Percentiles rank a stretch among this genome's conserved stretches.
phyloP scores from a whole-genome alignment of 306 rosid genomes.

The Pterocarpus macrocarpus region DNA sequence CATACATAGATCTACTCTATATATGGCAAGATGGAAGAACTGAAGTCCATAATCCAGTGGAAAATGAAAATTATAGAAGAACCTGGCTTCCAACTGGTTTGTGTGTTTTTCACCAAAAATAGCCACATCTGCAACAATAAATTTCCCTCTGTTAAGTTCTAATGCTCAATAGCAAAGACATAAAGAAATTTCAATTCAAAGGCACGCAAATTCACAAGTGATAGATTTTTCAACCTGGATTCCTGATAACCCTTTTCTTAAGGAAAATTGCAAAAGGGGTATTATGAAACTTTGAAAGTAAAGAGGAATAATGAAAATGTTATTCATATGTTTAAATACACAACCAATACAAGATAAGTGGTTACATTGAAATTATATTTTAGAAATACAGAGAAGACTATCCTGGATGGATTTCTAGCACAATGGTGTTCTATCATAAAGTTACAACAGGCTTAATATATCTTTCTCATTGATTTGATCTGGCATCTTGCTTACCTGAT shows the following conservation, averaged over 20 bases:
- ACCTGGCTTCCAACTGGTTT: background rate
- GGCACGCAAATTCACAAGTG: background rate
- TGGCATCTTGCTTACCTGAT: conserved; percentile 40
- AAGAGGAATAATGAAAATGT: background rate
- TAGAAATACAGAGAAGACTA: background rate
- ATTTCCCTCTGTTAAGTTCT: background rate
- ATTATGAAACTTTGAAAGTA: background rate
- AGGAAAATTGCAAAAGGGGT: background rate
- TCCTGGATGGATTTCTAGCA: background rate
- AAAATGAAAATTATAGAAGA: background rate
- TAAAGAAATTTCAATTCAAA: background rate
- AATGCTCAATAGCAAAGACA: background rate
- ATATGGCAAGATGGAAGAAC: background rate
- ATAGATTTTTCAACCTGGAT: background rate
- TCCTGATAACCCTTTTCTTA: conserved; percentile 4
- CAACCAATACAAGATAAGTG: background rate
- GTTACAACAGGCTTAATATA: background rate
- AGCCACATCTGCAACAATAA: background rate
- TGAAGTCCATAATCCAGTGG: background rate
- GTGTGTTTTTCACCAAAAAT: background rate
- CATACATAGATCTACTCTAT: too few relatives aligned
- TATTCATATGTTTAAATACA: background rate
- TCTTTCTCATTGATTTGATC: conserved; percentile 39
- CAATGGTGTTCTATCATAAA: background rate
- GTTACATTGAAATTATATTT: background rate